Evolutionary conservation across 345 rosid species (phyloP), one percentile per base, ranked within the genome.

Genomic region (Eucalyptus caleyi): DNA sequence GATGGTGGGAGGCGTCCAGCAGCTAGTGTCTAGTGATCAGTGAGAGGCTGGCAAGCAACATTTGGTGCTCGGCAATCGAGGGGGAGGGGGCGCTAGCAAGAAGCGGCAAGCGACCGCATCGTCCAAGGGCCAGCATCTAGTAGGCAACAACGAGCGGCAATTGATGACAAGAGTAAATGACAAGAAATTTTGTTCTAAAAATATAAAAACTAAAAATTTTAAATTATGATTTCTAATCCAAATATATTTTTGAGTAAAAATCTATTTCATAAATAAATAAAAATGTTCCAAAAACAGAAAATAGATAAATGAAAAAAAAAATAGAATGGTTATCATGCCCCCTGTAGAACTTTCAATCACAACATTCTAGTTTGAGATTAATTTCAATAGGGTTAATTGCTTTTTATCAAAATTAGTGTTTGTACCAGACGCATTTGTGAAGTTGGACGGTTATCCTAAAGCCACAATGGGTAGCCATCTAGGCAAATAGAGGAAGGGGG

Each of bases 121-220:
- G 0, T 53, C 9, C 0, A 2, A 1, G 24, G 59, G 24, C 59
- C 1, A 19, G 5, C 26, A 53, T 53, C 24, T 4, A 53, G 2
- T 0, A 53, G 0, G 26, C 1, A 0, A 2, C 5, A 2, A 8
- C 4, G 1, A 53, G 24, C 26, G 1, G 2, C 59, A 21, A 53
- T 53, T 8, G 11, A 5, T 19, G 59, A 53, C 0, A 0, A 53
- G 11, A 3, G 5, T 53, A 53, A 53, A 53, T 2, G 1, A 53
- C 4, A 19, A 53, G 0, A 53, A 8, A 1, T 21, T 53, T 53
- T 19, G 11, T 8, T 53, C 2, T 8, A 53, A 0, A 53, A 53
- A 19, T 53, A 53, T 0, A 53, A 53, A 53, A 53, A 2, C 1
- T 53, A 19, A 7, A 53, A 19, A 19, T 0, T 7, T 18, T 53